Percentiles rank a stretch among this genome's conserved stretches.
Evolutionary conservation across 148 eudicot genomes (phyloP).

Genomic region (Rhododendron molle): DNA sequence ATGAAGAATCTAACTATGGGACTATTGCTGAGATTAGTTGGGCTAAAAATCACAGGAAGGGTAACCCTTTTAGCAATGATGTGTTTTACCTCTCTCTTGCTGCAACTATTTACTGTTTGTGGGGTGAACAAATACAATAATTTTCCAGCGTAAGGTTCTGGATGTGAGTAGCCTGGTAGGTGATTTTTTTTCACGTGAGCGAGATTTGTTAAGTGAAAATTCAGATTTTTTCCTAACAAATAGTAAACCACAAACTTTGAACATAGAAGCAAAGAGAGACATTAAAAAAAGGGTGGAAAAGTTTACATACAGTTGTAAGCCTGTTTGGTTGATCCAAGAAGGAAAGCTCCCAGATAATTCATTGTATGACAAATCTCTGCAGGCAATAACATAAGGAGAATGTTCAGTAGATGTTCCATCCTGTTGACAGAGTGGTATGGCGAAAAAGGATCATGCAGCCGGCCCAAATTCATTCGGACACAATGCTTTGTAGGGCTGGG

Average conservation of each 20-base stretch:
- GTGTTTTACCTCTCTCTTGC: background rate
- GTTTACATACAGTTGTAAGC: conserved; percentile 56
- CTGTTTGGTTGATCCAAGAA: conserved; percentile 52
- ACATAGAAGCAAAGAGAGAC: background rate
- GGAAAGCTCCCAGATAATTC: conserved; percentile 78
- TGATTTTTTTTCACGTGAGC: background rate
- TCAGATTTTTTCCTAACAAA: background rate
- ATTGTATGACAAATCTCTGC: conserved; percentile 91
- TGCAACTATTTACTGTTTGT: background rate
- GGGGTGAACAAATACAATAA: background rate
- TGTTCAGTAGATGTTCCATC: background rate
- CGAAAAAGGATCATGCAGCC: background rate
- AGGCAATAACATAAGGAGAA: conserved; percentile 20
- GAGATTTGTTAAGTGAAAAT: background rate
- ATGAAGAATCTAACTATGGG: background rate
- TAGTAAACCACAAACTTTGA: background rate
- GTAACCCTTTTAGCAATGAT: background rate
- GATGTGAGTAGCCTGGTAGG: background rate
- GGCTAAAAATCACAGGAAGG: background rate
- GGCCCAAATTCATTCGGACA: background rate
- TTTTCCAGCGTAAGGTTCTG: background rate
- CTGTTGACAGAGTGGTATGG: background rate
- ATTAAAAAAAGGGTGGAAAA: background rate
- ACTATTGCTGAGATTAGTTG: background rate
- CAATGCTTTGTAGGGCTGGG: background rate